Evolutionary conservation across 257 asterid genomes (phyloP), one percentile per base, ranked within the genome.

Genomic region (Petunia secreta): DNA sequence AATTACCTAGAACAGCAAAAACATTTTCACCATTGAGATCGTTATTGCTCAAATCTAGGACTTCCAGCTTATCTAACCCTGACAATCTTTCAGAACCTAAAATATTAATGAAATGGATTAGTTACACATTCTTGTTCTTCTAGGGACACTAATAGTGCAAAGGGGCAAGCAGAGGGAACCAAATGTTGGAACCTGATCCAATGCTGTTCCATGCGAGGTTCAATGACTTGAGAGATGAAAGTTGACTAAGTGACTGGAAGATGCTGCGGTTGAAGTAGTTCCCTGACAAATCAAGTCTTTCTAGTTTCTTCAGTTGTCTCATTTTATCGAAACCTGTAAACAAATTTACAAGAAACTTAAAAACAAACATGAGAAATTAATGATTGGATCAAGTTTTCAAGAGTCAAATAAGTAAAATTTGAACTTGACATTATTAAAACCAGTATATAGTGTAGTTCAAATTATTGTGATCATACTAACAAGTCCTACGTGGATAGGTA

Each of bases 191-290:
- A 58, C 67, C 34, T 55, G 68, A 1, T 76, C 16, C 68, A 58
- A 55, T 9, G 10, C 39, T 25, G 41, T 77, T 77, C 5, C 3
- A 0, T 57, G 54, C 6, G 8, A 77, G 80, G 43, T 77, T 77
- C 36, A 77, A 0, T 57, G 71, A 77, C 57, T 77, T 77, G 55
- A 77, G 80, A 77, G 71, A 77, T 58, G 71, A n/a, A 46, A 77
- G 80, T 15, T 16, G 58, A 59, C 58, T 41, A 34, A 77, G 13
- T 1, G 80, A 77, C 25, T 8, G 13, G 59, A 77, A 36, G 57
- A 77, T 63, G 57, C 71, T 77, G 43, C 58, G 59, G 0, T 59
- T 59, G 44, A 77, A 59, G 5, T 58, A 5, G n/a, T 77, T 77
- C 57, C 44, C 34, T 0, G 41, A n/a, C 2, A 77, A 59, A 48